A percentile compares a stretch with the other conserved stretches of the same genome.
Evolutionary conservation across 352 stramenopile genomes (phyloP).

Genomic region (Peronospora farinosa): DNA sequence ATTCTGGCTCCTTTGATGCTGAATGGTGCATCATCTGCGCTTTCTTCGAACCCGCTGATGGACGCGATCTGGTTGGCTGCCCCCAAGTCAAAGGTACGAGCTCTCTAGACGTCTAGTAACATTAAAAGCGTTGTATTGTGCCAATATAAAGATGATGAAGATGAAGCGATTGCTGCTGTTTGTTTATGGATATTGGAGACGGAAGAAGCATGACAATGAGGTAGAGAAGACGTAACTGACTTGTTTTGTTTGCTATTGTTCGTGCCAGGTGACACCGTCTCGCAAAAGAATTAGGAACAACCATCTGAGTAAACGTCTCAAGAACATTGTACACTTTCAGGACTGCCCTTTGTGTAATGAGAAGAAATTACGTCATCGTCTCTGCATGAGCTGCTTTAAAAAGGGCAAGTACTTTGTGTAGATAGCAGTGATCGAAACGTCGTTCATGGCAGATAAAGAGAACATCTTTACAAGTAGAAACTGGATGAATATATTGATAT

Average conservation of each 20-base stretch:
- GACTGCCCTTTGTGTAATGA: conserved; percentile 72
- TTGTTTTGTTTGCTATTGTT: conserved; percentile 5
- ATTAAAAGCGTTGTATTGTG: too few species aligned
- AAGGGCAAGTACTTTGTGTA: conserved; percentile 89
- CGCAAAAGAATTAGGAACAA: conserved; percentile 88
- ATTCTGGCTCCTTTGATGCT: conserved; percentile 24
- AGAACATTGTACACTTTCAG: conserved; percentile 89
- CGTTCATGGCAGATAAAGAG: conserved; percentile 4
- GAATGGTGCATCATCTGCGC: conserved; percentile 26
- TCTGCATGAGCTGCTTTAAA: conserved; percentile 90
- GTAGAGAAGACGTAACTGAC: neutral
- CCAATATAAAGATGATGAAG: too few species aligned
- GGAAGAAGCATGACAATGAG: neutral
- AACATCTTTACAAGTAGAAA: neutral
- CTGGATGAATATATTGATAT: conserved; percentile 27
- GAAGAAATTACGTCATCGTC: conserved; percentile 84
- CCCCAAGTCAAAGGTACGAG: conserved; percentile 82
- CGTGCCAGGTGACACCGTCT: conserved; percentile 68
- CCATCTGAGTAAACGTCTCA: conserved; percentile 77
- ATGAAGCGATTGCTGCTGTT: neutral
- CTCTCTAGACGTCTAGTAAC: neutral
- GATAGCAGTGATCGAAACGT: conserved; percentile 2
- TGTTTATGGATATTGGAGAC: too few species aligned
- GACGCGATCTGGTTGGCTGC: conserved; percentile 76
- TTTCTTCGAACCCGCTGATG: conserved; percentile 47